Percentiles rank a stretch among this genome's conserved stretches.
phyloP scores from a whole-genome alignment of 176 grass and related monocot species.

The Musa itinerans region DNA sequence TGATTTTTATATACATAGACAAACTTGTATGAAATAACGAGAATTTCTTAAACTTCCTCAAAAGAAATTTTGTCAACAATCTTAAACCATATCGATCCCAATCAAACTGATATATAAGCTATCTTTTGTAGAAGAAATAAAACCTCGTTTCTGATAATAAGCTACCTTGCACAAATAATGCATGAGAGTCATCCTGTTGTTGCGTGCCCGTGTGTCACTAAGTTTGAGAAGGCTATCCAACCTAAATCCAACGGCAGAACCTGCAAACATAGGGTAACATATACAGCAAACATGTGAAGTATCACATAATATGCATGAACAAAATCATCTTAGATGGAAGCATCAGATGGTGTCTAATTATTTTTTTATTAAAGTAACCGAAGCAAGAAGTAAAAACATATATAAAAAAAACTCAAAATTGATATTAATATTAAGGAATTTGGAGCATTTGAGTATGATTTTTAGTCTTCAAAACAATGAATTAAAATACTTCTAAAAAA shows the following conservation, averaged over 20 bases:
- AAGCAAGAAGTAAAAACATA: too few species aligned
- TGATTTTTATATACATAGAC: too few species aligned
- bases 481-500: too few species aligned
- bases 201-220: constrained; percentile 85
- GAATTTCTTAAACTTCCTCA: neutral
- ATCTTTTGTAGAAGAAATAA: constrained; percentile 6
- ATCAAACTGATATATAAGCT: neutral
- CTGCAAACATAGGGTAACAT: constrained; percentile 24
- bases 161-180: constrained; percentile 96
- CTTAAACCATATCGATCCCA: neutral
- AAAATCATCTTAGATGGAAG: too few species aligned
- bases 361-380: too few species aligned
- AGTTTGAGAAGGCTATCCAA: constrained; percentile 98
- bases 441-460: too few species aligned
- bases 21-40: neutral
- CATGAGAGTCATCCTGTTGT: constrained; percentile 99
- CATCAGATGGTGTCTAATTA: too few species aligned
- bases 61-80: neutral
- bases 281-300: neutral
- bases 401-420: too few species aligned
- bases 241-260: constrained; percentile 97
- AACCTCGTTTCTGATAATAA: neutral
- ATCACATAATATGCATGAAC: neutral
- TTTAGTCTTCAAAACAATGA: too few species aligned
- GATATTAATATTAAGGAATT: too few species aligned